Evolutionary conservation across 306 rosid species (phyloP), one percentile per base, ranked within the genome.

Genomic region (Vachellia pachyceras): DNA sequence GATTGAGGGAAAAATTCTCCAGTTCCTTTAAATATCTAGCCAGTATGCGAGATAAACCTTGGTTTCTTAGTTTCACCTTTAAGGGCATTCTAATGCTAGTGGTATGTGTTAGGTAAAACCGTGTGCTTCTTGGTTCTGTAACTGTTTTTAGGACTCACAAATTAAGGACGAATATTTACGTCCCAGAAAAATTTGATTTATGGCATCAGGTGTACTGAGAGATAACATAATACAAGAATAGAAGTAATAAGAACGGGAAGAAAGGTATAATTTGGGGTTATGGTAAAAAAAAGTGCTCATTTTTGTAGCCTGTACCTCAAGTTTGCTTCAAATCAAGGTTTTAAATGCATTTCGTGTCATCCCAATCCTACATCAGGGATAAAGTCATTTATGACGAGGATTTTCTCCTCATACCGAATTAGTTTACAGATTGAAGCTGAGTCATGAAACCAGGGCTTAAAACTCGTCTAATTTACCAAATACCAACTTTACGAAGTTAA

Each of bases 221-320:
- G 46, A 37, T 5, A 35, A 73, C 57, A 11, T 22, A 58, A 58
- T 22, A 58, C 35, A 58, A 58, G 1, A 52, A 17, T 18, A 73
- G 41, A 42, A 6, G 40, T 41, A 18, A 52, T 42, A 25, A 45
- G 23, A 46, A 40, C 29, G 42, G 18, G 14, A 29, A 68, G 73
- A n/a, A 46, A 55, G 49, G 57, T 20, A 52, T 57, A 37, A 22
- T 37, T 20, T 5, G 42, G 7, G 10, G 35, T 37, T 73, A 20
- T 3, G 13, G 49, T 37, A 29, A 29, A 8, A 13, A 14, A 10
- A 36, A 61, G 78, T 46, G 58, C 44, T 73, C 11, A 42, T 40
- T 47, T 73, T 74, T 74, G 49, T 71, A 33, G 82, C 13, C 47
- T 52, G 18, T 49, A 45, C 63, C 54, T 80, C 45, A 64, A 23